Conservation (phyloP, 495 filamentous ascomycete genomes). For the Corynascus novoguineensis region DNA sequence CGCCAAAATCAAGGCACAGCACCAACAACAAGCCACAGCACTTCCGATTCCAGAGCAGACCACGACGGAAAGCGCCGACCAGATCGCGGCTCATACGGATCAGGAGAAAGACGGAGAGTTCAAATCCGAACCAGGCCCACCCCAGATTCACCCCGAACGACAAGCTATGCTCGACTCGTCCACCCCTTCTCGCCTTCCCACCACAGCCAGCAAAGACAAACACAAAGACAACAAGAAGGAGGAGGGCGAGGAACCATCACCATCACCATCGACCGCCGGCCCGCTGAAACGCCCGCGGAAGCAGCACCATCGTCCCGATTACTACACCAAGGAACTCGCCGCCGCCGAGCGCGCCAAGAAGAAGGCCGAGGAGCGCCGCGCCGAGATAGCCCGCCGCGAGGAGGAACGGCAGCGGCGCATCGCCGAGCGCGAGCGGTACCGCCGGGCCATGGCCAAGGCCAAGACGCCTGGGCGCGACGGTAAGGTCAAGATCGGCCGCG, state of each 20-base stretch:
- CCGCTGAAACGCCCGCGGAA: conserved; percentile 30
- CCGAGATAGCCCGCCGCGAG: conserved; percentile 51
- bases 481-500: conserved; percentile 74
- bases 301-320: conserved; percentile 58
- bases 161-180: conserved; percentile 59
- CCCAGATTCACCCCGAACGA: conserved; percentile 68
- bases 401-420: conserved; percentile 50
- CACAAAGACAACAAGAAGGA: background rate
- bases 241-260: too few species aligned
- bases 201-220: conserved; percentile 16
- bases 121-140: conserved; percentile 68
- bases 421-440: conserved; percentile 57
- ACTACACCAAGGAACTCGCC: conserved; percentile 72
- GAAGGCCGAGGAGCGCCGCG: conserved; percentile 54
- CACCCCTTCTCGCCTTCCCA: conserved; percentile 31
- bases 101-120: conserved; percentile 4
- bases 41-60: conserved; percentile 9
- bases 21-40: conserved; percentile 20
- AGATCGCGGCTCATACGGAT: conserved; percentile 22
- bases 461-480: conserved; percentile 69
- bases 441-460: conserved; percentile 70
- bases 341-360: conserved; percentile 57
- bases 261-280: conserved; percentile 4
- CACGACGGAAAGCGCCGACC: conserved; percentile 11
- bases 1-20: conserved; percentile 68